These are phyloP conservation scores for Apostasia shenzhenica DNA, from an alignment of 106 monocot genomes.

Conservation along the genomic window DNA sequence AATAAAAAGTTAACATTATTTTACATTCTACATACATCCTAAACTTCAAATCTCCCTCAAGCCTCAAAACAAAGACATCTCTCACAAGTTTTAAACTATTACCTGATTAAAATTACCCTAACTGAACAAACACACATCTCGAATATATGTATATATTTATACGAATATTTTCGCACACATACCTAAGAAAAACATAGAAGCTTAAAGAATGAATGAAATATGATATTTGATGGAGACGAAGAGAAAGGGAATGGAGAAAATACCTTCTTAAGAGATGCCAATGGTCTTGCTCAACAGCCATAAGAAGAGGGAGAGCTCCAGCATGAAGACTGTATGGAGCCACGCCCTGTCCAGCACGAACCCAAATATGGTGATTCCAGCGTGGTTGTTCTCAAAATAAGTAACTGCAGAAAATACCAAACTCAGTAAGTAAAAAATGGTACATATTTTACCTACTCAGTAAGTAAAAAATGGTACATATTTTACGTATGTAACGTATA, in stretches of 20 bases:
- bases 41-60: no score
- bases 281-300: constrained; percentile 52
- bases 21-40: no score
- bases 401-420: constrained; percentile 28
- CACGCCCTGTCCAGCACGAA: constrained; percentile 40
- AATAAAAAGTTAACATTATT: no score
- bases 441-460: no score
- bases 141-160: no score
- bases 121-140: no score
- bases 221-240: neutral
- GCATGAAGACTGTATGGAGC: constrained; percentile 39
- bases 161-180: no score
- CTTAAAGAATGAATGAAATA: neutral
- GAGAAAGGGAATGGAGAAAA: neutral
- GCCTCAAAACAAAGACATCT: no score
- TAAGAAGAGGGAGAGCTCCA: constrained; percentile 35
- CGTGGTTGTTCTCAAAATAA: constrained; percentile 53
- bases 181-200: neutral
- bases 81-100: no score
- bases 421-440: neutral
- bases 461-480: no score
- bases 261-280: constrained; percentile 32
- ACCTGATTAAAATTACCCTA: no score
- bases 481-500: neutral
- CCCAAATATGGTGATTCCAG: constrained; percentile 50